Evolutionary conservation across 805 yeast genomes (phyloP).

Genomic region (Lachancea thermotolerans): DNA sequence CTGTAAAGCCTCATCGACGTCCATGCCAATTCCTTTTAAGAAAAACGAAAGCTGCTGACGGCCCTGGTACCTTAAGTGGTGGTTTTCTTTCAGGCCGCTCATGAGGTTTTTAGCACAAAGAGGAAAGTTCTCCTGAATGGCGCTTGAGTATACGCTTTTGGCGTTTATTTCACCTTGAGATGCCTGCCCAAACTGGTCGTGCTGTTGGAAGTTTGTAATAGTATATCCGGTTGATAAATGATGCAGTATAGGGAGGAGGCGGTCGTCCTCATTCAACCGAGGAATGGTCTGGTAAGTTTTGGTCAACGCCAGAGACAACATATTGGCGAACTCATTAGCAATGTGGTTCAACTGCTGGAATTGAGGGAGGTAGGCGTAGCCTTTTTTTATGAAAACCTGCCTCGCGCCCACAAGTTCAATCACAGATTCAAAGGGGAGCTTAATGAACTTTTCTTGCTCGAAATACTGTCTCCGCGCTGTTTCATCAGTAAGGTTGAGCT

Average conservation of each 20-base stretch:
- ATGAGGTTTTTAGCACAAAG: conserved; percentile 69
- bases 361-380: conserved; percentile 81
- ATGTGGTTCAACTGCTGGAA: conserved; percentile 68
- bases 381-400: conserved; percentile 56
- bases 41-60: conserved; percentile 83
- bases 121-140: conserved; percentile 64
- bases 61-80: conserved; percentile 76
- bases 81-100: conserved; percentile 47
- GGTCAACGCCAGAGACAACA: conserved; percentile 46
- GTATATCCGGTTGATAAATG: conserved; percentile 72
- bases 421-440: conserved; percentile 82
- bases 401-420: conserved; percentile 71
- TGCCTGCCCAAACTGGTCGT: conserved; percentile 32
- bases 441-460: conserved; percentile 61
- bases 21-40: conserved; percentile 82
- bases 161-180: conserved; percentile 51
- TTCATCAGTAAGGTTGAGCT: conserved; percentile 41
- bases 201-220: conserved; percentile 39
- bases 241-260: conserved; percentile 75
- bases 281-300: conserved; percentile 74
- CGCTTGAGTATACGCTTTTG: conserved; percentile 47
- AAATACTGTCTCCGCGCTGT: conserved; percentile 38
- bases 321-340: conserved; percentile 56
- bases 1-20: conserved; percentile 77
- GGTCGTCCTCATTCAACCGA: conserved; percentile 82